Evolutionary conservation across 2,329 filamentous ascomycete species (phyloP).

Genomic region (Acrocalymma vagum): DNA sequence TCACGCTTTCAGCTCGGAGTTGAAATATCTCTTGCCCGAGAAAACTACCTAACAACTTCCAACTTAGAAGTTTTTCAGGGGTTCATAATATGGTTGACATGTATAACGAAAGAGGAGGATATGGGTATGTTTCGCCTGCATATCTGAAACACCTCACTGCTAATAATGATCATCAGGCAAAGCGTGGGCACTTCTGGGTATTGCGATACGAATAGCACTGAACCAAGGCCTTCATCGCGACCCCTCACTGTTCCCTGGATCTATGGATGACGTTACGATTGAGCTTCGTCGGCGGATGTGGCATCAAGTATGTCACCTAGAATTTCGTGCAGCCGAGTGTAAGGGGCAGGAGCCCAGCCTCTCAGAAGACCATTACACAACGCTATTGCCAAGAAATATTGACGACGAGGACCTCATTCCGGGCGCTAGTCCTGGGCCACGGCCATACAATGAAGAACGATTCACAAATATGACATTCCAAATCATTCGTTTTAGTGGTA

Average conservation of each 20-base stretch:
- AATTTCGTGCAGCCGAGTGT: conserved; percentile 48
- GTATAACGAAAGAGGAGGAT: conserved; percentile 48
- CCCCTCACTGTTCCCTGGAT: conserved; percentile 47
- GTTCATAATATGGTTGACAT: conserved; percentile 47
- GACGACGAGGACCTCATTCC: conserved; percentile 50
- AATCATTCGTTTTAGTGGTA: conserved; percentile 43
- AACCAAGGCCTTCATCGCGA: conserved; percentile 49
- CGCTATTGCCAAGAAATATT: conserved; percentile 46
- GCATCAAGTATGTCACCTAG: conserved; percentile 49
- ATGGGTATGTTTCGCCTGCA: conserved; percentile 36
- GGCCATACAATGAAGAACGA: conserved; percentile 39
- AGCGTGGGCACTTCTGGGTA: conserved; percentile 47
- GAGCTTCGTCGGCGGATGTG: conserved; percentile 46
- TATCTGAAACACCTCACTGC: not conserved
- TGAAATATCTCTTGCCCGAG: conserved; percentile 45
- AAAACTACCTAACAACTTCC: conserved; percentile 48
- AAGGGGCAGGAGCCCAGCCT: conserved; percentile 50
- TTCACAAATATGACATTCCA: conserved; percentile 48
- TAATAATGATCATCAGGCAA: conserved; percentile 35
- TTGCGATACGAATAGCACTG: conserved; percentile 47
- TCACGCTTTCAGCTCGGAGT: conserved; percentile 43
- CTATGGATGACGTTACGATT: conserved; percentile 48
- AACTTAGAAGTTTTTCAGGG: conserved; percentile 48
- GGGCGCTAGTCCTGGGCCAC: conserved; percentile 39
- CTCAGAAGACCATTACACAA: conserved; percentile 48